A percentile compares a stretch with the other conserved stretches of the same genome.
Evolutionary conservation across 257 asterid species (phyloP).

Genomic region (Salvia rosmarinus): DNA sequence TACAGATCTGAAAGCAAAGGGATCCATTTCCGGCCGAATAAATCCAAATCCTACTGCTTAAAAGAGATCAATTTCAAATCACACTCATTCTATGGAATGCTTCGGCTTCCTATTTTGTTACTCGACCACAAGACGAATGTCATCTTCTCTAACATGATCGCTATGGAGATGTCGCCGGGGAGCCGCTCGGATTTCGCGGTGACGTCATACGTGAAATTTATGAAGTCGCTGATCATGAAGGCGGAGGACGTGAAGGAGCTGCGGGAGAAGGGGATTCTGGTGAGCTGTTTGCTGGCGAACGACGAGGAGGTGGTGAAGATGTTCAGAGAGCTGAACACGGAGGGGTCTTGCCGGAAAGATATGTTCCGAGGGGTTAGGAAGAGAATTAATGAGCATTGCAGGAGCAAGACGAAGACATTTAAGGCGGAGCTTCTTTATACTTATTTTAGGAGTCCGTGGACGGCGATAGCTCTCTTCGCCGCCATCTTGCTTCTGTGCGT

Average conservation of each 20-base stretch:
- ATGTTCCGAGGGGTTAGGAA: not conserved
- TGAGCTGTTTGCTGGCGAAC: slow-evolving; percentile 32
- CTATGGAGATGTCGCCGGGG: slow-evolving; percentile 39
- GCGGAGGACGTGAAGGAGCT: slow-evolving; percentile 40
- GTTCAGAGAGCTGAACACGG: slow-evolving; percentile 39
- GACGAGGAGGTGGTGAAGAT: slow-evolving; percentile 23
- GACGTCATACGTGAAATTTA: slow-evolving; percentile 32
- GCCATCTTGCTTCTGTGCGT: slow-evolving; percentile 11
- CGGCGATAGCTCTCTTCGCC: slow-evolving; percentile 19
- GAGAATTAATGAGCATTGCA: slow-evolving; percentile 15
- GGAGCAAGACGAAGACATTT: slow-evolving; percentile 11
- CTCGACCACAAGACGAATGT: not conserved
- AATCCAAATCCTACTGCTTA: slow-evolving; percentile 1
- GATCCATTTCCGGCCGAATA: slow-evolving; percentile 10
- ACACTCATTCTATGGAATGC: slow-evolving; percentile 17
- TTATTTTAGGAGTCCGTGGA: slow-evolving; percentile 20
- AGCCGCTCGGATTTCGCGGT: slow-evolving; percentile 20
- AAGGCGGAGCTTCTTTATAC: slow-evolving; percentile 20
- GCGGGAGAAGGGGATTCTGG: slow-evolving; percentile 35
- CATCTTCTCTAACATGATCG: slow-evolving; percentile 41
- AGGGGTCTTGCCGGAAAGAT: slow-evolving; percentile 25
- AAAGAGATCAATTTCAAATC: slow-evolving; percentile 22
- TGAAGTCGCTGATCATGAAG: slow-evolving; percentile 25
- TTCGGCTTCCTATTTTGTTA: slow-evolving; percentile 4
- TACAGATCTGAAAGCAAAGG: slow-evolving; percentile 31